Evolutionary conservation across 345 rosid genomes (phyloP).

Genomic region (Acer campestre): DNA sequence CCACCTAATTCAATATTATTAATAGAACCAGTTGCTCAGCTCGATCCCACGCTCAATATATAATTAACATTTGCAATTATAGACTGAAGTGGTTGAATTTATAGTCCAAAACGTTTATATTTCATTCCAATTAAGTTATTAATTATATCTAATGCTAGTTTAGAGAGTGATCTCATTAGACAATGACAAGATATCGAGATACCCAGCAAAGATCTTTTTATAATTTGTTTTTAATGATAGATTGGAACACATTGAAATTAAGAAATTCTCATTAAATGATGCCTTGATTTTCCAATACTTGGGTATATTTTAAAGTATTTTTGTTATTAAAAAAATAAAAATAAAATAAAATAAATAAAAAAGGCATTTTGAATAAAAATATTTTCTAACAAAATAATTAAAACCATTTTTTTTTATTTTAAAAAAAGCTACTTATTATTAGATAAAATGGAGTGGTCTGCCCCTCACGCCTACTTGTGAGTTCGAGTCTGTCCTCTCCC

Average conservation of each 20-base stretch:
- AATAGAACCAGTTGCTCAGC: not conserved
- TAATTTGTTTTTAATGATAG: not conserved
- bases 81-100: not conserved
- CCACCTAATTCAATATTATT: not conserved
- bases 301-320: not conserved
- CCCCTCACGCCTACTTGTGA: no score
- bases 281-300: not conserved
- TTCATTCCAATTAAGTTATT: not conserved
- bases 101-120: not conserved
- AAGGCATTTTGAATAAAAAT: not conserved
- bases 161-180: not conserved
- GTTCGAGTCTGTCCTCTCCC: no score
- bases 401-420: no score
- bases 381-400: no score
- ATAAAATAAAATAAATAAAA: no score
- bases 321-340: no score
- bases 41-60: not conserved
- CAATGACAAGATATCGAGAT: not conserved
- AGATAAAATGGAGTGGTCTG: no score
- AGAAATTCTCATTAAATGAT: not conserved
- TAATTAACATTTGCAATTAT: not conserved
- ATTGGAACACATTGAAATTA: not conserved
- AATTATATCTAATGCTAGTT: not conserved
- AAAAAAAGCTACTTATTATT: not conserved
- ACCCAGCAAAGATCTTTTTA: not conserved